Conservation (phyloP, 31 red algal species). For the Odonthalia washingtoniensis region DNA sequence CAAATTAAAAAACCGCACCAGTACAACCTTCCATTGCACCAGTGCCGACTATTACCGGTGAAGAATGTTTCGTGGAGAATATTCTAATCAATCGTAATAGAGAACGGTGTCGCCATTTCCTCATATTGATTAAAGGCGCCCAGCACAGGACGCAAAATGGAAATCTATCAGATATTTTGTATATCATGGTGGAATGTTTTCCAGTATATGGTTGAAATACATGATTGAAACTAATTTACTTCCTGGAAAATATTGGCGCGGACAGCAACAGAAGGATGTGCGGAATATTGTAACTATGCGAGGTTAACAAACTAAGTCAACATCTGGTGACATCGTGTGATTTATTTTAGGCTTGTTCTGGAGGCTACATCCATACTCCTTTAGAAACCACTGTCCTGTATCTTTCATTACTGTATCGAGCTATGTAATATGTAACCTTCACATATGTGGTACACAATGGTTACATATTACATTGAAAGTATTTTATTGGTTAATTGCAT, state of each 20-base stretch:
- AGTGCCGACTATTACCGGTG: background rate
- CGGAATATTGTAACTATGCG: background rate
- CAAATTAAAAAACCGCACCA: background rate
- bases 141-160: slow-evolving; percentile 12
- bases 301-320: too few species aligned
- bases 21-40: background rate
- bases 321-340: too few species aligned
- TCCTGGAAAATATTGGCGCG: background rate
- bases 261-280: slow-evolving; percentile 8
- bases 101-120: background rate
- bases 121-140: background rate
- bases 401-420: too few species aligned
- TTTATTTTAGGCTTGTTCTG: too few species aligned
- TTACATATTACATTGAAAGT: too few species aligned
- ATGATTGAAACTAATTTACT: slow-evolving; percentile 7
- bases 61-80: background rate
- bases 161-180: slow-evolving; percentile 20
- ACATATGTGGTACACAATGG: too few species aligned
- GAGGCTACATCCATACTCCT: too few species aligned
- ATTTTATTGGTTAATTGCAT: too few species aligned
- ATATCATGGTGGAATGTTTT: slow-evolving; percentile 7
- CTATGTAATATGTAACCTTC: too few species aligned
- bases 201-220: background rate
- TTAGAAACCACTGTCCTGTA: too few species aligned
- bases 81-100: background rate